Evolutionary conservation across 495 filamentous ascomycete species (phyloP).

Genomic region (Terfezia boudieri): DNA sequence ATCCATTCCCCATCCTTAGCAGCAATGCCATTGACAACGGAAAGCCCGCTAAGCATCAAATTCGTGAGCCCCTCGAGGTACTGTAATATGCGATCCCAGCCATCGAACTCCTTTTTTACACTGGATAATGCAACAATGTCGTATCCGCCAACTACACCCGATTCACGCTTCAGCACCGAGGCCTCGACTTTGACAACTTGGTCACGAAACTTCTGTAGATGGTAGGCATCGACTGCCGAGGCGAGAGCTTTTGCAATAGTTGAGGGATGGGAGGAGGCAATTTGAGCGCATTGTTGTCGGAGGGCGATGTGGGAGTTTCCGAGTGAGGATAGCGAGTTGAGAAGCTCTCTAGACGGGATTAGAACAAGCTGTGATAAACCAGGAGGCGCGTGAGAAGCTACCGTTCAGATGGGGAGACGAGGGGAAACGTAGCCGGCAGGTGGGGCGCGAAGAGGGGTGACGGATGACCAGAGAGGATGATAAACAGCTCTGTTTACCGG

Average conservation of each 20-base stretch:
- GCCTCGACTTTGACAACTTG: constrained; percentile 70
- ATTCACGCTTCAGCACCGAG: constrained; percentile 46
- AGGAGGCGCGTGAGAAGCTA: constrained; percentile 23
- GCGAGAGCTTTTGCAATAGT: constrained; percentile 77
- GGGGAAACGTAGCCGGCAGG: constrained; percentile 12
- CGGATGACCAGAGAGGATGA: constrained; percentile 80
- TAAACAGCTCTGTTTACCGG: constrained; percentile 44
- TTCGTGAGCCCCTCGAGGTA: constrained; percentile 59
- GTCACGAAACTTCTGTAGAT: constrained; percentile 57
- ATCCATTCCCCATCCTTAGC: constrained; percentile 19
- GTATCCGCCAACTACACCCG: constrained; percentile 60
- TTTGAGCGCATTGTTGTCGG: constrained; percentile 34
- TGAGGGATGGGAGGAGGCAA: constrained; percentile 48
- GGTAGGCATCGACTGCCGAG: constrained; percentile 44
- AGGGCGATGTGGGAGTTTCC: constrained; percentile 53
- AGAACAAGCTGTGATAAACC: neutral
- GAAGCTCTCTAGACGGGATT: constrained; percentile 44
- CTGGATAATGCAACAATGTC: constrained; percentile 78
- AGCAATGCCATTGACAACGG: neutral
- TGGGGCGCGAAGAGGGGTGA: constrained; percentile 52
- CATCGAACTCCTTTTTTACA: constrained; percentile 59
- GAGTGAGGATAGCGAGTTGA: constrained; percentile 50
- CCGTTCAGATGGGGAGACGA: constrained; percentile 19
- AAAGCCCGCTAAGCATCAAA: constrained; percentile 31
- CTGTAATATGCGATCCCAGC: constrained; percentile 61